Percentiles rank a stretch among this genome's conserved stretches.
Conservation (phyloP, 306 rosid genomes). For the Corylus avellana region DNA sequence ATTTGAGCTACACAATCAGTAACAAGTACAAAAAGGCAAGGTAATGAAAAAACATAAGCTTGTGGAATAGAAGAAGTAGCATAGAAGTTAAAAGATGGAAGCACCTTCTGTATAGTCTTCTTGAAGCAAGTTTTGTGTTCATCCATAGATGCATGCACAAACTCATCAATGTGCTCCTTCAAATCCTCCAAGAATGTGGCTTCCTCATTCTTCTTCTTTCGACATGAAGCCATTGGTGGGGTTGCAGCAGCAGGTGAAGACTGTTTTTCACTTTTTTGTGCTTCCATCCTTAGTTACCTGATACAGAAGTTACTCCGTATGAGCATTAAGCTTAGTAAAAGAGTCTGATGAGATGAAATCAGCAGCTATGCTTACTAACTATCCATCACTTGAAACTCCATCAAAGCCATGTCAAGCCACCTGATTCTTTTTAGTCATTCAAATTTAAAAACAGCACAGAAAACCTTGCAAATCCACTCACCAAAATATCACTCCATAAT, state of each 20-base stretch:
- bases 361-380: background rate
- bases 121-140: conserved; percentile 86
- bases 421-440: background rate
- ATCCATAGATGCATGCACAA: conserved; percentile 78
- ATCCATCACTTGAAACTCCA: background rate
- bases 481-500: background rate
- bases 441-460: background rate
- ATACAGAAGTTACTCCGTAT: conserved; percentile 19
- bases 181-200: conserved; percentile 79
- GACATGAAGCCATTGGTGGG: conserved; percentile 56
- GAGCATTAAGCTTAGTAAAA: background rate
- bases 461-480: background rate
- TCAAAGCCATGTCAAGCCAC: background rate
- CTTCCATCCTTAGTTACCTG: conserved; percentile 49
- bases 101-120: conserved; percentile 78
- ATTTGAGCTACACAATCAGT: conserved; percentile 11
- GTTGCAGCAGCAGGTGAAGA: conserved; percentile 35
- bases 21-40: background rate
- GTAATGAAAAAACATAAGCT: background rate
- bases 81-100: conserved; percentile 6
- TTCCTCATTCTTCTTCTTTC: conserved; percentile 76
- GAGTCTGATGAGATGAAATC: background rate
- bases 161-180: conserved; percentile 90
- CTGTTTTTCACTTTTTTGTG: conserved; percentile 43
- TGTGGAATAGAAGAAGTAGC: background rate